Percentiles rank a stretch among this genome's conserved stretches.
Evolutionary conservation across 192 early-diverging fungal species (phyloP).

Genomic region (Backusella australiensis): DNA sequence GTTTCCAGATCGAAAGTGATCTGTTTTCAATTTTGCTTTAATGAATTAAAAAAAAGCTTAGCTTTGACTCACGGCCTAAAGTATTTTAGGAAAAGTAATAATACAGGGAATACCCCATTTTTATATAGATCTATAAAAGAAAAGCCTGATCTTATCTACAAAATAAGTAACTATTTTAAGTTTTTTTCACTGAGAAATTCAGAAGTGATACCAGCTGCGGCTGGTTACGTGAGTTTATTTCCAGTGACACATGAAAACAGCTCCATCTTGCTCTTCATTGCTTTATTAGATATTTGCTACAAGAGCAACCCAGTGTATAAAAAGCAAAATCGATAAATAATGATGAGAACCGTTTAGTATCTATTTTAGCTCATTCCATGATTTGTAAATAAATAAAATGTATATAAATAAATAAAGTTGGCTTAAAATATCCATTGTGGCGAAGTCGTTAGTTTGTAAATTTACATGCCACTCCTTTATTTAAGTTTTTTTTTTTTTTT

Average conservation of each 20-base stretch:
- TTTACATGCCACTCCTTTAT: neutral
- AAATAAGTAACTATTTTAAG: neutral
- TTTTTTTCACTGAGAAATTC: neutral
- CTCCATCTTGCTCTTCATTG: neutral
- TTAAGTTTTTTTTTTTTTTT: too few species aligned
- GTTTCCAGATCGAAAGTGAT: neutral
- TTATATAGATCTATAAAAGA: neutral
- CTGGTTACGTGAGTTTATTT: neutral
- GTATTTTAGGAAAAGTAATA: too few species aligned
- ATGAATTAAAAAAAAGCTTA: neutral
- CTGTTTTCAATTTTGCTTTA: neutral
- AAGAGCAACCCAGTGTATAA: neutral
- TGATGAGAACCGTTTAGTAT: neutral
- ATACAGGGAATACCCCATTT: neutral
- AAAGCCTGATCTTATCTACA: neutral
- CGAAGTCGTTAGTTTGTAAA: neutral
- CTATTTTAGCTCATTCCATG: neutral
- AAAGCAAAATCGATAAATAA: neutral
- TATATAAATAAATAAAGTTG: neutral
- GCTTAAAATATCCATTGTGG: neutral
- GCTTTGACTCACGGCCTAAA: neutral
- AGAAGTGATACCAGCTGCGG: neutral
- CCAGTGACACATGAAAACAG: neutral
- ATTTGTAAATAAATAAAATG: neutral
- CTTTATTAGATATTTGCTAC: neutral